Evolutionary conservation across 805 yeast genomes (phyloP).

Genomic region (Ogataea paraovalis): DNA sequence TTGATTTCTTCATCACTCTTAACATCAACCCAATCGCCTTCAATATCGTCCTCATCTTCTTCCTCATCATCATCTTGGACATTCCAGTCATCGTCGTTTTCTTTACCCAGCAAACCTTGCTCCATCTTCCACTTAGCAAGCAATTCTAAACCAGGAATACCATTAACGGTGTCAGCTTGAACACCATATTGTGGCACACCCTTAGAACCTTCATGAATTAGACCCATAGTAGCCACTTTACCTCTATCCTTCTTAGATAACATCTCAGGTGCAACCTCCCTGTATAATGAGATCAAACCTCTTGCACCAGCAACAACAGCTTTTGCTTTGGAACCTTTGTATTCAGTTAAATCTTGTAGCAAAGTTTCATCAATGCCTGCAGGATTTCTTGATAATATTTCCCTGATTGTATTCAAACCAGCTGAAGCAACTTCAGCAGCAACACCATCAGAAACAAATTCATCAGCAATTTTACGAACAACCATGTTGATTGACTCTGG

Average conservation of each 20-base stretch:
- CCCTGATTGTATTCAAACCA: constrained; percentile 93
- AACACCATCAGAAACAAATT: constrained; percentile 97
- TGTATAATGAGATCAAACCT: constrained; percentile 74
- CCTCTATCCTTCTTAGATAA: constrained; percentile 88
- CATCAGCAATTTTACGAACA: constrained; percentile 91
- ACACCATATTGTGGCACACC: constrained; percentile 68
- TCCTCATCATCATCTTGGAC: constrained; percentile 40
- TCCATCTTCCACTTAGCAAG: constrained; percentile 80
- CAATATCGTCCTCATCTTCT: constrained; percentile 58
- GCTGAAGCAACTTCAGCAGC: constrained; percentile 98
- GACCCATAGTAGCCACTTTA: constrained; percentile 79
- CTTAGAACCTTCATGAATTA: constrained; percentile 53
- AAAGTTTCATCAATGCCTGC: constrained; percentile 86
- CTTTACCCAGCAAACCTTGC: constrained; percentile 50
- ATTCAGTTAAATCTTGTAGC: constrained; percentile 84
- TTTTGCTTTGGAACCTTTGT: constrained; percentile 90
- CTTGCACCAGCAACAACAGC: constrained; percentile 94
- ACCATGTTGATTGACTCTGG: constrained; percentile 83
- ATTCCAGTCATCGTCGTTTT: constrained; percentile 58
- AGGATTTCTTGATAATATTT: constrained; percentile 89
- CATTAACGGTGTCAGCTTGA: constrained; percentile 56
- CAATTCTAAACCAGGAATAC: constrained; percentile 88
- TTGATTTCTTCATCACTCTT: constrained; percentile 77
- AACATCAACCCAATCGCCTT: constrained; percentile 89
- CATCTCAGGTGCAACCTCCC: constrained; percentile 98